Conservation (phyloP, 2,329 filamentous ascomycete genomes). For the Pseudogymnoascus sp. region DNA sequence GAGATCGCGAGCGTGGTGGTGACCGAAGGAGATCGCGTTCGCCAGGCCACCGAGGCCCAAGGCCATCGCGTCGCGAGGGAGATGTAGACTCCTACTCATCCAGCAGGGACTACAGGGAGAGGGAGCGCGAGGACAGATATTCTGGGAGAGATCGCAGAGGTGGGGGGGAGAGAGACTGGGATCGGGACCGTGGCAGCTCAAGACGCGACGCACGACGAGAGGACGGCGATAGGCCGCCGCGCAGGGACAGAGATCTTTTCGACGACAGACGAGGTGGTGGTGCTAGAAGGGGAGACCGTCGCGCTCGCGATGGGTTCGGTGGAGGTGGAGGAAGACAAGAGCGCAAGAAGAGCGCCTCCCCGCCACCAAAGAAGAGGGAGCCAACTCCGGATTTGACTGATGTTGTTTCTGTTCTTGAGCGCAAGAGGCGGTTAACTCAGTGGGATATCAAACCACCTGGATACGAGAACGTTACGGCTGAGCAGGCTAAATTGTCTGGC, state of each 20-base stretch:
- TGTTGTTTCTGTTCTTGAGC: constrained; percentile 71
- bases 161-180: constrained; percentile 69
- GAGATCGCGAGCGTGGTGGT: constrained; percentile 43
- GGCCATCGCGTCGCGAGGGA: constrained; percentile 62
- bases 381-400: constrained; percentile 92
- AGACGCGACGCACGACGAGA: constrained; percentile 59
- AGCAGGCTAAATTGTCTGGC: constrained; percentile 96
- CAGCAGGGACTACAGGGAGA: constrained; percentile 84
- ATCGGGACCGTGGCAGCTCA: constrained; percentile 58
- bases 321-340: constrained; percentile 42
- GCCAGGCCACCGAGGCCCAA: constrained; percentile 64
- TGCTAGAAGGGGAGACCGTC: constrained; percentile 38
- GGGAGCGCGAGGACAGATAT: constrained; percentile 91
- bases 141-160: constrained; percentile 57
- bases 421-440: constrained; percentile 89
- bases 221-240: constrained; percentile 53
- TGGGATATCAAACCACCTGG: constrained; percentile 99
- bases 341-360: constrained; percentile 61
- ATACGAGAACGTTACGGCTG: constrained; percentile 96
- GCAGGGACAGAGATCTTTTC: constrained; percentile 55
- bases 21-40: constrained; percentile 79
- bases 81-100: constrained; percentile 85
- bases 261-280: constrained; percentile 50
- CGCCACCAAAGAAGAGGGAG: constrained; percentile 84
- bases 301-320: constrained; percentile 33